Evolutionary conservation across 2,329 filamentous ascomycete species (phyloP).

Genomic region (Cryphonectria naterciae): DNA sequence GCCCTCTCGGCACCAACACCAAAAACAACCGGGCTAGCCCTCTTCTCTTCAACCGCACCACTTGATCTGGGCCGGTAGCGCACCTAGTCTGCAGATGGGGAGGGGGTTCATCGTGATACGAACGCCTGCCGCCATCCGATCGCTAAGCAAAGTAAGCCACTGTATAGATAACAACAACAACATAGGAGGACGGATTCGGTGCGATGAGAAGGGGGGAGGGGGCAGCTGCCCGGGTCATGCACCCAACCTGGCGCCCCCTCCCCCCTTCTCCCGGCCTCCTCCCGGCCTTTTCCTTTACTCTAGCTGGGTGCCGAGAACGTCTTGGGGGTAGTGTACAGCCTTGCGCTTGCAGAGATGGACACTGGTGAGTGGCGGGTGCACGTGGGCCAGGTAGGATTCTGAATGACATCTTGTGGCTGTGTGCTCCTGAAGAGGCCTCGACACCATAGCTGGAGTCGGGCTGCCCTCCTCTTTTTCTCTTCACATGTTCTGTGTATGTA

Average conservation of each 20-base stretch:
- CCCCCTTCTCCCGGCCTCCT: background rate
- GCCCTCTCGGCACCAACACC: background rate
- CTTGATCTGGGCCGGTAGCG: background rate
- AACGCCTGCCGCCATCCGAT: background rate
- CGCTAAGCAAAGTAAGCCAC: background rate
- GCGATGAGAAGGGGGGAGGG: background rate
- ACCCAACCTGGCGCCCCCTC: no score
- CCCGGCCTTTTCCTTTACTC: background rate
- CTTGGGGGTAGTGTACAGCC: background rate
- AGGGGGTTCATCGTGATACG: background rate
- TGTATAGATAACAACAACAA: background rate
- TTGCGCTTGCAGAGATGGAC: background rate
- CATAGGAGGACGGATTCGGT: no score
- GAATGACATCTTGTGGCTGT: background rate
- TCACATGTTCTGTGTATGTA: background rate
- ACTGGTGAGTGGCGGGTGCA: background rate
- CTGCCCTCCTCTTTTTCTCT: background rate
- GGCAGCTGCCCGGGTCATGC: background rate
- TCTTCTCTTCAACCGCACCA: background rate
- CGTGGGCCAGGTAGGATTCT: background rate
- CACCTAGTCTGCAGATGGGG: background rate
- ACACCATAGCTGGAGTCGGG: background rate
- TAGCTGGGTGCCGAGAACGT: background rate
- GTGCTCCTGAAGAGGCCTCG: background rate
- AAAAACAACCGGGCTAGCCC: background rate